These are phyloP conservation scores for Neurospora sp. DNA, from an alignment of 495 filamentous ascomycete species.

Conservation along the genomic window DNA sequence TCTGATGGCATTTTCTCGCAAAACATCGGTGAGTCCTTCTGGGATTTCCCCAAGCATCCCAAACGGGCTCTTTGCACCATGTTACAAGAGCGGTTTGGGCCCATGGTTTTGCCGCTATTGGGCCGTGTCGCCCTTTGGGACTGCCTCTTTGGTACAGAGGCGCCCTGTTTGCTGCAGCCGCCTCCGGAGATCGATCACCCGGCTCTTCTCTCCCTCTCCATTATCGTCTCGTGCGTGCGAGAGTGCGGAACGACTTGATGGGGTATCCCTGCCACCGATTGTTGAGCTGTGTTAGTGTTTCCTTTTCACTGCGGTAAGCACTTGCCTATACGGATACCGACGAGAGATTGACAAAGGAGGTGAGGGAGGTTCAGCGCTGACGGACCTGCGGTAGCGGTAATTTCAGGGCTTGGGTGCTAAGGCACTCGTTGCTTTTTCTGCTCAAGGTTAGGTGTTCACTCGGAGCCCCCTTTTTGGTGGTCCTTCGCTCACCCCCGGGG, in stretches of 20 bases:
- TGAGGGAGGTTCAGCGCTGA: background rate
- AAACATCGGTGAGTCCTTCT: background rate
- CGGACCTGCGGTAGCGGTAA: background rate
- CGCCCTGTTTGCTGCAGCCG: conserved; percentile 7
- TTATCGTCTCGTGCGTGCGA: conserved; percentile 1
- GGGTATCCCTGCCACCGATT: background rate
- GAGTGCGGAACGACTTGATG: background rate
- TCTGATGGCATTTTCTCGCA: background rate
- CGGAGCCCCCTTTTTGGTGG: background rate
- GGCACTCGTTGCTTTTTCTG: conserved; percentile 2
- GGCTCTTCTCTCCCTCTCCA: conserved; percentile 4
- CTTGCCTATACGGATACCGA: background rate
- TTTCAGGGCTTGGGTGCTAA: background rate
- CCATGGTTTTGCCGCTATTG: conserved; percentile 9
- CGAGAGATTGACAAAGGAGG: background rate
- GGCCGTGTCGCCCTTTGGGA: conserved; percentile 1
- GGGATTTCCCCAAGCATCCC: conserved; percentile 3
- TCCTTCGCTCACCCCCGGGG: conserved; percentile 5
- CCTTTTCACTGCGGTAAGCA: background rate
- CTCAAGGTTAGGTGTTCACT: background rate
- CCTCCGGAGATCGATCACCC: conserved; percentile 11
- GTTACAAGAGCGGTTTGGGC: conserved; percentile 2
- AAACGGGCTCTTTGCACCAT: conserved; percentile 6
- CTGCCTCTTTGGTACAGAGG: conserved; percentile 11
- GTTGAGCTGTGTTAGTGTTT: background rate